Percentiles rank a stretch among this genome's conserved stretches.
phyloP scores from a whole-genome alignment of 306 rosid genomes.

The Acacia confusa region DNA sequence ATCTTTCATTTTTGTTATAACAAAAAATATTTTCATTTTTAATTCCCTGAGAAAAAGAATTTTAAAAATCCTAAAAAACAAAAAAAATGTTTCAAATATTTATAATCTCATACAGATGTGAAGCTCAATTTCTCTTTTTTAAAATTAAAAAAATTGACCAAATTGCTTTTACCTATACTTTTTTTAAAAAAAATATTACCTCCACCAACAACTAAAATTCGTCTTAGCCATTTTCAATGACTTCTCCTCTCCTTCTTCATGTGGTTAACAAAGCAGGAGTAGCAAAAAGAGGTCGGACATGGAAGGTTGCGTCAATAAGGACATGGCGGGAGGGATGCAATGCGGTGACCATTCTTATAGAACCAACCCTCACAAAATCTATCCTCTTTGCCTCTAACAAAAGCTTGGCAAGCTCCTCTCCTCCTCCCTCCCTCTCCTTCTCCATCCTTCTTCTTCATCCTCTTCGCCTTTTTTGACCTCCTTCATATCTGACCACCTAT shows the following conservation, averaged over 20 bases:
- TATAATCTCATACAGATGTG: no score
- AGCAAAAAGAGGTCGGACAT: neutral
- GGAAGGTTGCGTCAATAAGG: slow-evolving; percentile 62
- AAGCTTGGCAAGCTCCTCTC: slow-evolving; percentile 90
- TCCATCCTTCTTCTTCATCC: slow-evolving; percentile 39
- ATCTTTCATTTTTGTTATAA: neutral
- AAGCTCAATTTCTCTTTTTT: no score
- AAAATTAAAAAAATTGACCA: no score
- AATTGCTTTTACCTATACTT: no score
- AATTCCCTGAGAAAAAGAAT: no score
- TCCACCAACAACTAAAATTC: no score
- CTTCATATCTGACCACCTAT: slow-evolving; percentile 55
- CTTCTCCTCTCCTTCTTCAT: neutral
- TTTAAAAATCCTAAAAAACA: no score
- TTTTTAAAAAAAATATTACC: no score
- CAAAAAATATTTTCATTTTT: no score
- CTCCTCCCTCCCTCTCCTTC: slow-evolving; percentile 74
- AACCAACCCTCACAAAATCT: slow-evolving; percentile 90
- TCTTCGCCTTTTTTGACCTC: slow-evolving; percentile 45
- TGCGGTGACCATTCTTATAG: slow-evolving; percentile 78
- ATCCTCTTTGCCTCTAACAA: slow-evolving; percentile 87
- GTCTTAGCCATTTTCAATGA: neutral
- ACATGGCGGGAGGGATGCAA: slow-evolving; percentile 77
- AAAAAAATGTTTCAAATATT: no score
- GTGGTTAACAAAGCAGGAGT: neutral